Evolutionary conservation across 768 basidiomycete species (phyloP).

Genomic region (Tylopilus intermedius): DNA sequence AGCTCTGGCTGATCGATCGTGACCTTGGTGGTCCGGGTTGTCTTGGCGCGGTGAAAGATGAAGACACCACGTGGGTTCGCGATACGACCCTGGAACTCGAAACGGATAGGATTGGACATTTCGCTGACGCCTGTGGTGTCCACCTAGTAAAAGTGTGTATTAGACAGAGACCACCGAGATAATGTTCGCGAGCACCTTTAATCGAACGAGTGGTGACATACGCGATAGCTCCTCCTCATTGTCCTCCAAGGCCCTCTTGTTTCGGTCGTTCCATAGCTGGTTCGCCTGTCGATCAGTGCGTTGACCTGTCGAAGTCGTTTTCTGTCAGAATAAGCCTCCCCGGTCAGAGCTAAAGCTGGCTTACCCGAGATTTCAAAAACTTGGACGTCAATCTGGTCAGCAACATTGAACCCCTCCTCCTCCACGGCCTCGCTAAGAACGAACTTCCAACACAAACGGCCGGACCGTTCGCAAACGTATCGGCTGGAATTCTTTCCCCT

Average conservation of each 20-base stretch:
- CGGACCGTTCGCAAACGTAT: slow-evolving; percentile 87
- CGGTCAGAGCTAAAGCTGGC: slow-evolving; percentile 2
- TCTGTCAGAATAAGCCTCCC: background rate
- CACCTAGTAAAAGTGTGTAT: slow-evolving; percentile 43
- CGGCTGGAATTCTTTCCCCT: slow-evolving; percentile 84
- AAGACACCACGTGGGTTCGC: slow-evolving; percentile 95
- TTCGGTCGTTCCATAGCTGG: slow-evolving; percentile 23
- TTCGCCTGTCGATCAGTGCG: slow-evolving; percentile 74
- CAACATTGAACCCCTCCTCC: slow-evolving; percentile 68
- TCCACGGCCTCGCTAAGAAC: slow-evolving; percentile 72
- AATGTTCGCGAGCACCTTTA: slow-evolving; percentile 51
- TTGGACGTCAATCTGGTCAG: slow-evolving; percentile 82
- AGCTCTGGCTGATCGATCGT: slow-evolving; percentile 72
- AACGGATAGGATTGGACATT: slow-evolving; percentile 93
- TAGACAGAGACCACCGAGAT: background rate
- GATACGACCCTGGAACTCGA: slow-evolving; percentile 86
- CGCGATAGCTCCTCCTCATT: slow-evolving; percentile 57
- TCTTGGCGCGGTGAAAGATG: slow-evolving; percentile 82
- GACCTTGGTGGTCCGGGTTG: slow-evolving; percentile 45
- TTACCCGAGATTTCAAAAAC: slow-evolving; percentile 68
- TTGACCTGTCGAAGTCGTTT: slow-evolving; percentile 51
- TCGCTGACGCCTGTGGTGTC: slow-evolving; percentile 88
- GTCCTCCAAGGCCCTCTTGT: slow-evolving; percentile 44
- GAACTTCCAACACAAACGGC: slow-evolving; percentile 90
- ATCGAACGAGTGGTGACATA: slow-evolving; percentile 83